phyloP scores from a whole-genome alignment of 257 asterid species.

The Solanum pimpinellifolium region DNA sequence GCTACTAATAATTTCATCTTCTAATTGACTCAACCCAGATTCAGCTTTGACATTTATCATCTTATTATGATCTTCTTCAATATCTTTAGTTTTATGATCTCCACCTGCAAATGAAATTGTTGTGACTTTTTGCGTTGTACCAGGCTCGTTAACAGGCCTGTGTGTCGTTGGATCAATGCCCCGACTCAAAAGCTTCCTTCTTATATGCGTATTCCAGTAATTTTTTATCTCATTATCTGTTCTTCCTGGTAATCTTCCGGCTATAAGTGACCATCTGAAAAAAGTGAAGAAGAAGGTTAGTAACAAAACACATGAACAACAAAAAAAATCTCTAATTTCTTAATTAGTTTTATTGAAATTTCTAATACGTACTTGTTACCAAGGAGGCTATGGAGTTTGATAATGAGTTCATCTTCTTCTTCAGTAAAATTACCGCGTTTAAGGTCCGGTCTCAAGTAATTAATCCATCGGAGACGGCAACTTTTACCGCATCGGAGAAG shows the following conservation, averaged over 20 bases:
- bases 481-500: conserved; percentile 94
- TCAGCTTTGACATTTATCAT: background rate
- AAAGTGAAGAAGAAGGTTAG: background rate
- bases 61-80: background rate
- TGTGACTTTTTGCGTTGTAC: background rate
- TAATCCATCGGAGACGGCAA: conserved; percentile 91
- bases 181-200: conserved; percentile 62
- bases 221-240: conserved; percentile 91
- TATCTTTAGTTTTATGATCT: background rate
- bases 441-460: conserved; percentile 82
- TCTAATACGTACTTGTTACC: conserved; percentile 65
- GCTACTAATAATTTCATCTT: background rate
- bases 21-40: background rate
- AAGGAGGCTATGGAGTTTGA: conserved; percentile 82
- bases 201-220: conserved; percentile 87
- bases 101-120: conserved; percentile 40
- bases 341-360: too few relatives aligned
- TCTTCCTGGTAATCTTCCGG: conserved; percentile 86
- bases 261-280: conserved; percentile 82
- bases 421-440: conserved; percentile 81
- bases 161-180: conserved; percentile 86
- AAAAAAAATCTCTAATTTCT: too few relatives aligned
- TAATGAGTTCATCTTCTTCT: conserved; percentile 82
- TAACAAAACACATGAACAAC: background rate
- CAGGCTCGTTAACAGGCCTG: conserved; percentile 32